phyloP scores from a whole-genome alignment of 202 grass and related monocot species.

The Dendrocalamus latiflorus region DNA sequence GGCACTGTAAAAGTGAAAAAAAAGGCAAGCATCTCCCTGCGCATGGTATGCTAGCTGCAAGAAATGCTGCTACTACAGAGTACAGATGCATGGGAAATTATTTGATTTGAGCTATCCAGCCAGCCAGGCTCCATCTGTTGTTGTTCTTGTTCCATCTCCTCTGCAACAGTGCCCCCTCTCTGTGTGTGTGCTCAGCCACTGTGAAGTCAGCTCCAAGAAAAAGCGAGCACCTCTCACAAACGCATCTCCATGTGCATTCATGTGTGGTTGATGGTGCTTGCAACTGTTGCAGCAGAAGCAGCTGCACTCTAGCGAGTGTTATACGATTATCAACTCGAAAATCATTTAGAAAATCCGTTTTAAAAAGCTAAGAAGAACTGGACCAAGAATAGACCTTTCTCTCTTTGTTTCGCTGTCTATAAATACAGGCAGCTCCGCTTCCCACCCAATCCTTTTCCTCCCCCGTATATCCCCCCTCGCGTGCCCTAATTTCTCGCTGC shows the following conservation, averaged over 20 bases:
- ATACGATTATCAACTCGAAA: too few species aligned
- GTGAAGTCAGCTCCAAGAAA: constrained; percentile 39
- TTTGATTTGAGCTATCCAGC: not conserved
- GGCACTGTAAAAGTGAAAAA: not conserved
- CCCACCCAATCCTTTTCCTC: constrained; percentile 18
- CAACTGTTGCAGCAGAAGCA: not conserved
- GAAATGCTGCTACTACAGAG: not conserved
- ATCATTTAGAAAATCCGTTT: too few species aligned
- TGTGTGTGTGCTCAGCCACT: not conserved
- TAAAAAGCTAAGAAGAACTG: too few species aligned
- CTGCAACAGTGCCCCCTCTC: constrained; percentile 17
- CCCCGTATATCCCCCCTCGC: constrained; percentile 25
- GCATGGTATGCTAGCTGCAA: not conserved
- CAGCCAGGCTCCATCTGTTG: not conserved
- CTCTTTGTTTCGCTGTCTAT: constrained; percentile 21
- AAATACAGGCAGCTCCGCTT: constrained; percentile 38
- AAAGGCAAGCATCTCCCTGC: not conserved
- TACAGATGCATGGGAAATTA: not conserved
- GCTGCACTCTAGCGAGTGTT: not conserved
- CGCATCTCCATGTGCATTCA: not conserved
- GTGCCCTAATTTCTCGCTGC: constrained; percentile 64
- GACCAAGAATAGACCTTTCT: too few species aligned
- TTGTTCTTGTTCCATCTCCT: constrained; percentile 29
- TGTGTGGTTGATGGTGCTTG: not conserved
- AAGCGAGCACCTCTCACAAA: not conserved